phyloP scores from a whole-genome alignment of 306 rosid species.

The Macrotyloma uniflorum region DNA sequence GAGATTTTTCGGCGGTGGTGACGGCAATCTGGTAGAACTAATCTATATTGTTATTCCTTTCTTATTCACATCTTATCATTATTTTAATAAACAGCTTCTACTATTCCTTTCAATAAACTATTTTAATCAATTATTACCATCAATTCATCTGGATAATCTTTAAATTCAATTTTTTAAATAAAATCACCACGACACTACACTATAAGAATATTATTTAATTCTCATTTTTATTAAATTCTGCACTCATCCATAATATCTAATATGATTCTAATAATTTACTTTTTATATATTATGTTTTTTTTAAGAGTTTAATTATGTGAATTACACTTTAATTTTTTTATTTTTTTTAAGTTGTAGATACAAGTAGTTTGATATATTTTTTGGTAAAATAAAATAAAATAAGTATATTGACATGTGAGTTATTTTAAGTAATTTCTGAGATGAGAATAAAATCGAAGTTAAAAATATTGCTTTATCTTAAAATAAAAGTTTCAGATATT shows the following conservation, averaged over 20 bases:
- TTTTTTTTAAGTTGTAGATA: too few relatives aligned
- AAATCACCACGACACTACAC: not conserved
- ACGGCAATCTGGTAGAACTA: slow-evolving; percentile 56
- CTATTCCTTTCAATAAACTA: not conserved
- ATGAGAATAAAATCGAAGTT: too few relatives aligned
- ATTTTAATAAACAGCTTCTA: not conserved
- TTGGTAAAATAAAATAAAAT: too few relatives aligned
- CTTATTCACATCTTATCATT: not conserved
- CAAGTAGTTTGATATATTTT: too few relatives aligned
- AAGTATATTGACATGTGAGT: too few relatives aligned
- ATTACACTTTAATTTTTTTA: too few relatives aligned
- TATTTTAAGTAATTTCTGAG: too few relatives aligned
- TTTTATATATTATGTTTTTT: not conserved
- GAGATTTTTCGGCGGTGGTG: slow-evolving; percentile 58
- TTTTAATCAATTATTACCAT: not conserved
- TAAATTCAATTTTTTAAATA: not conserved
- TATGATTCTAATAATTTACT: not conserved
- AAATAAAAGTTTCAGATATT: too few relatives aligned
- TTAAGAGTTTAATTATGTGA: too few relatives aligned
- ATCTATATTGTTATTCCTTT: not conserved
- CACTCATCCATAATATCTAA: not conserved
- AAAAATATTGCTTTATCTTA: too few relatives aligned
- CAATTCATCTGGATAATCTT: not conserved
- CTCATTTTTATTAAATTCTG: not conserved
- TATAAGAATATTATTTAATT: not conserved